Base-by-base conservation (phyloP, 2,329 filamentous ascomycete species). In the Colletotrichum navitas region DNA sequence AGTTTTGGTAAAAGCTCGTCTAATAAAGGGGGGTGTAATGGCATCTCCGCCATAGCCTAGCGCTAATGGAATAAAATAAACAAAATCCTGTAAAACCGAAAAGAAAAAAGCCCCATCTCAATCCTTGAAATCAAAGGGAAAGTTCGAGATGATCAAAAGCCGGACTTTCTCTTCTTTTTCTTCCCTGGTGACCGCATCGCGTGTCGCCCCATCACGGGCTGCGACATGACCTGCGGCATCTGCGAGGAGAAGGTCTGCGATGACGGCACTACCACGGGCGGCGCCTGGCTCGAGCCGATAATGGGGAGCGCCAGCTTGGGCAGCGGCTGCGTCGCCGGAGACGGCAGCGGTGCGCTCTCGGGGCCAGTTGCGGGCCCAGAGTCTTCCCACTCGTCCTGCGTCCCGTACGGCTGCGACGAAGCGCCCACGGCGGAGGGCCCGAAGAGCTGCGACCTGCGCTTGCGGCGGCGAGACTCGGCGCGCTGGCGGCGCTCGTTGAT, bases 171-270 rank as follows among this genome's bases (percentile, higher is more conserved):
- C 59, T 71, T 71, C 45, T 66, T 66, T 24, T 71, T 71, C 45
- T 85, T 86, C 78, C 85, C 85, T 61, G 75, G 67, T 45, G 76
- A 56, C 66, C 85, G 79, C 73, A 81, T 81, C 34, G 85, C 86
- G 81, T 86, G 86, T 5, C 78, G 74, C 2, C 86, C 86, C n/a
- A 80, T 70, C 18, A 83, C 76, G 12, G 83, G 82, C 75, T 86
- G 85, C 63, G 85, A 86, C 81, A 85, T 85, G n/a, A 80, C 78
- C 63, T 45, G 76, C 62, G 73, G 76, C 1, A 78, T 78, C 34
- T 74, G 78, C 62, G 75, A 78, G 72, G 74, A 75, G 49, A 68
- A 16, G 41, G 49, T 49, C 59, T 73, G 69, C 36, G 61, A 71
- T 1, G 66, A 71, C 10, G 63, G 56, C 41, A 55, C 39, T 11